Base-by-base conservation (phyloP, 192 early-diverging fungal genomes). In the Mortierella hygrophila region DNA sequence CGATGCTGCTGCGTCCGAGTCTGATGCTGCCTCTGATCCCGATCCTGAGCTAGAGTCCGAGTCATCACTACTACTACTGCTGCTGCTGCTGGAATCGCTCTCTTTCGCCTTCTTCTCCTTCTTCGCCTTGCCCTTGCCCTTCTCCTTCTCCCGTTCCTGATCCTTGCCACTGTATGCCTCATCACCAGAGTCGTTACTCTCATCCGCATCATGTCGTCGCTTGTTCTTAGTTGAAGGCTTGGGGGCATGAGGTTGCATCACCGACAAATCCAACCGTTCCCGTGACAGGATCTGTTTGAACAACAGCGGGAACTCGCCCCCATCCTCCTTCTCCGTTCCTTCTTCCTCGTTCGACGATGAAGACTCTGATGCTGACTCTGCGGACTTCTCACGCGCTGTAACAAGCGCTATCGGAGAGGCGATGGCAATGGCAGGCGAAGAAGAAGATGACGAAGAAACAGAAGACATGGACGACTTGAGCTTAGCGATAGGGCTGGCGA, bases 241-340 rank as follows among this genome's bases (percentile, higher is more conserved):
- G 15, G 83, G 69, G 37, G 35, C 42, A 13, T 81, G 79, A 10
- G 75, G 47, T n/a, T 86, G 78, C 42, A 78, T 77, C 3, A 37
- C 71, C 9, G 71, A 26, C 16, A 80, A 60, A 70, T 81, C 84
- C 15, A 86, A 26, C 35, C 74, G 80, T 23, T 71, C 74, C 13
- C 84, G 75, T 1, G 77, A 65, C 32, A 78, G 71, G 63, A 86
- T 80, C 44, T 44, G 52, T 41, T 81, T 60, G 35, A 86, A 78
- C 20, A 86, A 68, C 18, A 63, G 21, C 3, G 76, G 68, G 26
- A 80, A 74, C 10, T 72, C 65, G 37, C 77, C 20, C 15, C 32
- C 47, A 7, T 47, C 68, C 23, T 76, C 40, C 10, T 47, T 11
- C 32, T 47, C n/a, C 32, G 4, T 57, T 35, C 47, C 32, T 40